Evolutionary conservation across 2,329 filamentous ascomycete species (phyloP).

Genomic region (Diplodia mutila): DNA sequence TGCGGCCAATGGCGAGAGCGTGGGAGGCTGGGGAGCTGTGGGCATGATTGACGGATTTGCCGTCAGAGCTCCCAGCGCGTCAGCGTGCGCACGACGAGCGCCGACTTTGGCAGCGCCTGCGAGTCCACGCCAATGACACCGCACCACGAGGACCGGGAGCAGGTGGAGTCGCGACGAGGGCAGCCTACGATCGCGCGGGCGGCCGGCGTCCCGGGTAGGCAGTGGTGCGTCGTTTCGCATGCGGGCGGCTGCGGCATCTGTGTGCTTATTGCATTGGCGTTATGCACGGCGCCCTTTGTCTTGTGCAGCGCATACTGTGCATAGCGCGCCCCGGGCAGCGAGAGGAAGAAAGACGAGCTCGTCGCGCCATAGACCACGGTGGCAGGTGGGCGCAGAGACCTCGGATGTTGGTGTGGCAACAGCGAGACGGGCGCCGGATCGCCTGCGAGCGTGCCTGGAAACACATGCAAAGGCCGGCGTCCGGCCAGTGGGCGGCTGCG

Average conservation of each 20-base stretch:
- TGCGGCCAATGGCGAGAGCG: slow-evolving; percentile 14
- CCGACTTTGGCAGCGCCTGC: background rate
- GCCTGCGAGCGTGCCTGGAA: slow-evolving; percentile 20
- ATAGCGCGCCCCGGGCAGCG: background rate
- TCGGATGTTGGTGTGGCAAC: slow-evolving; percentile 23
- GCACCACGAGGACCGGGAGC: slow-evolving; percentile 56
- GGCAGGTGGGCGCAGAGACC: background rate
- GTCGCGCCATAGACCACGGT: background rate
- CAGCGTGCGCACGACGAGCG: background rate
- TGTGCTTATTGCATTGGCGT: background rate
- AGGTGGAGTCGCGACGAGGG: slow-evolving; percentile 19
- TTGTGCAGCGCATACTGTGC: slow-evolving; percentile 4
- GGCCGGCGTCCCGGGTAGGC: background rate
- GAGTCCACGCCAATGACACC: slow-evolving; percentile 5
- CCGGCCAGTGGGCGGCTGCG: background rate
- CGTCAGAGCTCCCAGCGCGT: slow-evolving; percentile 19
- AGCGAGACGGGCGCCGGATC: slow-evolving; percentile 21
- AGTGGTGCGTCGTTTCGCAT: slow-evolving; percentile 1
- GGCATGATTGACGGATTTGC: slow-evolving; percentile 23
- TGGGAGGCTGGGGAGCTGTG: slow-evolving; percentile 11
- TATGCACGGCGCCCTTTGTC: background rate
- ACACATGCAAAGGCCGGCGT: slow-evolving; percentile 13
- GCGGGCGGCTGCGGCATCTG: slow-evolving; percentile 19
- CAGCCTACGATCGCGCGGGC: slow-evolving; percentile 8
- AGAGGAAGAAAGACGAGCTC: background rate